Evolutionary conservation across 179 eudicot genomes (phyloP).

Genomic region (Spergularia azorica): DNA sequence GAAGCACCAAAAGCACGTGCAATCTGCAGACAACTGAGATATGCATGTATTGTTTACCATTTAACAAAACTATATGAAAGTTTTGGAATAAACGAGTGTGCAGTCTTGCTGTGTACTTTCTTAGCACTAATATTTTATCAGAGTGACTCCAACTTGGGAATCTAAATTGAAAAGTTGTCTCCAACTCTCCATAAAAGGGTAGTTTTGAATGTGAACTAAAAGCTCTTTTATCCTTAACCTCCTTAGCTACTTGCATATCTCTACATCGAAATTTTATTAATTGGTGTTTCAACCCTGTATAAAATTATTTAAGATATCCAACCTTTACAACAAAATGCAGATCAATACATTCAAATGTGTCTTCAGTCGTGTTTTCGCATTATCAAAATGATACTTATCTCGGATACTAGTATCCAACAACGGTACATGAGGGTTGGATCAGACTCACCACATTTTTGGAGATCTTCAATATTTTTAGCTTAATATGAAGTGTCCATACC

Average conservation of each 20-base stretch:
- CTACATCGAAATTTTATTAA: neutral
- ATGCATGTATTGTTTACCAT: conserved; percentile 23
- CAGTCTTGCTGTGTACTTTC: neutral
- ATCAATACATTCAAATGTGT: neutral
- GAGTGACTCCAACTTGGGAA: too few relatives aligned
- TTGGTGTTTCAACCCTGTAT: neutral
- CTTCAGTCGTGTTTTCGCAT: neutral
- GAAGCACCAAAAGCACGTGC: conserved; percentile 99
- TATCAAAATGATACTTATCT: too few relatives aligned
- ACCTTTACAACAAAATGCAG: neutral
- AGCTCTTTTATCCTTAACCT: neutral
- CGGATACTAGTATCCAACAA: too few relatives aligned
- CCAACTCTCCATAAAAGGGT: too few relatives aligned
- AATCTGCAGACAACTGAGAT: conserved; percentile 93
- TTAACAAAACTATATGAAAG: neutral
- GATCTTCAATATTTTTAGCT: too few relatives aligned
- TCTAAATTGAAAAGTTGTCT: too few relatives aligned
- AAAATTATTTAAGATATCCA: neutral
- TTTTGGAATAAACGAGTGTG: neutral
- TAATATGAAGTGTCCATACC: too few relatives aligned
- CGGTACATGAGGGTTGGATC: too few relatives aligned
- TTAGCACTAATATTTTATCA: neutral
- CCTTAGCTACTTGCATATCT: neutral
- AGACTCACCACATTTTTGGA: too few relatives aligned
- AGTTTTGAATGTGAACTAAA: neutral